These are phyloP conservation scores for Monosporascus sp. DNA, from an alignment of 2,329 filamentous ascomycete genomes.

Conservation along the genomic window DNA sequence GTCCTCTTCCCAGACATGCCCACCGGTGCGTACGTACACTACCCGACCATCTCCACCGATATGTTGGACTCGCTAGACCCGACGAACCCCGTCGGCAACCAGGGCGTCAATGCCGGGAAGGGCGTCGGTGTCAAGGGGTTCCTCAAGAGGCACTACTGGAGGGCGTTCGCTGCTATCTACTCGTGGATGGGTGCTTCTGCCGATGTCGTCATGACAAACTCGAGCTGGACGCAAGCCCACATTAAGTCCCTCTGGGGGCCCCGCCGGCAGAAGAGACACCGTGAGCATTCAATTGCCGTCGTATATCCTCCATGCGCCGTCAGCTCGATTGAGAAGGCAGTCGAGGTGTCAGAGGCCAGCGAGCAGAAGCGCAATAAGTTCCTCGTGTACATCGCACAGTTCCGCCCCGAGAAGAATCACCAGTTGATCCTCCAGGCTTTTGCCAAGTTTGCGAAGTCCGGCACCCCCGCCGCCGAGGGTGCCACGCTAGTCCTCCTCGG, in stretches of 20 bases:
- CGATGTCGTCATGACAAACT: slow-evolving; percentile 97
- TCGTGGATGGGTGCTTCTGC: slow-evolving; percentile 75
- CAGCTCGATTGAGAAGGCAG: slow-evolving; percentile 68
- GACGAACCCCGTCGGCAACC: slow-evolving; percentile 48
- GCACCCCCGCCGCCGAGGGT: slow-evolving; percentile 43
- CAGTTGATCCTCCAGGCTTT: slow-evolving; percentile 81
- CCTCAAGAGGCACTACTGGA: slow-evolving; percentile 80
- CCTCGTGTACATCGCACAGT: slow-evolving; percentile 92
- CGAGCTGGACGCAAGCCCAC: slow-evolving; percentile 85
- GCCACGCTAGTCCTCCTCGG: slow-evolving; percentile 80
- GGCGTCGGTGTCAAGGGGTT: slow-evolving; percentile 66
- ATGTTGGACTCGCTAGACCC: slow-evolving; percentile 85
- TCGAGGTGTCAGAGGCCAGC: slow-evolving; percentile 64
- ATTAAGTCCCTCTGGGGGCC: slow-evolving; percentile 75
- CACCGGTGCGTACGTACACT: slow-evolving; percentile 92
- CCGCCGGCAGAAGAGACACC: slow-evolving; percentile 39
- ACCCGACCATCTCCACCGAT: slow-evolving; percentile 95
- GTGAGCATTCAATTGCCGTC: slow-evolving; percentile 57
- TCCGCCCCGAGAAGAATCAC: slow-evolving; percentile 96
- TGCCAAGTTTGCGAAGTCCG: slow-evolving; percentile 62
- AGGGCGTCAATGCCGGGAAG: slow-evolving; percentile 78
- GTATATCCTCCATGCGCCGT: slow-evolving; percentile 94
- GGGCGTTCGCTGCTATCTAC: slow-evolving; percentile 76
- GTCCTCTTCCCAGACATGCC: slow-evolving; percentile 75
- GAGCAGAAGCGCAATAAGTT: slow-evolving; percentile 65